Base-by-base conservation (phyloP, 2,329 filamentous ascomycete genomes). In the Decorospora gaudefroyi region DNA sequence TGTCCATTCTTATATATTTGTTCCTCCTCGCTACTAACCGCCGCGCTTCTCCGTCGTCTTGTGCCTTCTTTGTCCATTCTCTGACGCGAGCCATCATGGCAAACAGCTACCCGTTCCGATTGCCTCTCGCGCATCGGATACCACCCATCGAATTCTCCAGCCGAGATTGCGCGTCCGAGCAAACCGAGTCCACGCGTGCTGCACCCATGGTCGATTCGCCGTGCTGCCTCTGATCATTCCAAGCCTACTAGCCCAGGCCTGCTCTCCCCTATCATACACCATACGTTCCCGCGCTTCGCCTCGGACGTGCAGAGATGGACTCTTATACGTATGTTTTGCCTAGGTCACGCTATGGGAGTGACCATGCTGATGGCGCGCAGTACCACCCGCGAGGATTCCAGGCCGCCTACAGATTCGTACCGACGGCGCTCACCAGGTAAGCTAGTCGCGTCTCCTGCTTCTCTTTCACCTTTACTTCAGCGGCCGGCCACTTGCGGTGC, bases 371-470 rank as follows among this genome's bases (percentile, higher is more conserved):
- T 42, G 12, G 18, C 23, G 40, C 42, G 27, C 35, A 60, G 48
- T 43, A 49, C 51, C 19, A 57, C 57, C 48, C 73, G 75, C 34
- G 83, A 87, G 60, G 77, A 74, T 28, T 85, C 84, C 52, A 84
- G 86, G 57, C 60, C 68, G 8, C 52, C 62, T 7, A 48, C 53
- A 10, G 71, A 72, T 46, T 64, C 64, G 4, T 72, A 72, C 41
- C 79, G 85, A 46, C 80, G 79, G 49, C 80, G 86, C 67, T 88
- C 86, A 58, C 85, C 86, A 69, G 84, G 86, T 88, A 78, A 67
- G 84, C 44, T 27, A 4, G 7, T 25, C 13, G 10, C 18, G 11
- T 23, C n/a, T 28, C 17, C 12, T n/a, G 19, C 18, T 16, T 7
- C 31, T 53, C 22, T 22, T 18, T 43, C 17, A 12, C 25, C 26